Evolutionary conservation across 441 rosid species (phyloP).

Genomic region (Corymbia calophylla): DNA sequence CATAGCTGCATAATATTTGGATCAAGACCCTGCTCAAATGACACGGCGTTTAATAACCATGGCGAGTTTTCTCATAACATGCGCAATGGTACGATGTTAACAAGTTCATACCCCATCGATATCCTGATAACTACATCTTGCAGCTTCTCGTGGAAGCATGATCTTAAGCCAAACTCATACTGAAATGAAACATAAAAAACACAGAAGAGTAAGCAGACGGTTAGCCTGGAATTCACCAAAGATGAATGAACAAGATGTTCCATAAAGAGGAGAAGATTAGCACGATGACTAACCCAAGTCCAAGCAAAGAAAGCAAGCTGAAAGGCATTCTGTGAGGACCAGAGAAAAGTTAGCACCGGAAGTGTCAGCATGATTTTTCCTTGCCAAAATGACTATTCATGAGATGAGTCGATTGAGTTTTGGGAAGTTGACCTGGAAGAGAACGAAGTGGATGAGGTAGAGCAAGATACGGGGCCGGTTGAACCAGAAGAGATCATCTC

Average conservation of each 20-base stretch:
- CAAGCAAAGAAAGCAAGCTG: slow-evolving; percentile 7
- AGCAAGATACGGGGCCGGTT: not conserved
- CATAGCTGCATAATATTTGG: slow-evolving; percentile 1
- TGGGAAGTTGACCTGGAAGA: not conserved
- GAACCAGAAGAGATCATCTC: slow-evolving; percentile 7
- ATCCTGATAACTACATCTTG: not conserved
- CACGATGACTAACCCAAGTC: not conserved
- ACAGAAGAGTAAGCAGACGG: not conserved
- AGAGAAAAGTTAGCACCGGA: not conserved
- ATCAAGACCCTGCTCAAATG: not conserved
- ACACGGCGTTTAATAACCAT: not conserved
- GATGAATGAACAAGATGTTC: not conserved
- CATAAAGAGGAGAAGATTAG: not conserved
- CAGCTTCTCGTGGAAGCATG: not conserved
- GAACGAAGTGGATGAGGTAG: slow-evolving; percentile 7
- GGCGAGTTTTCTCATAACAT: not conserved
- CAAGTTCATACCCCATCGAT: slow-evolving; percentile 1
- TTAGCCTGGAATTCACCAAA: not conserved
- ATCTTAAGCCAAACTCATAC: not conserved
- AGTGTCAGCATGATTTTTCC: not conserved
- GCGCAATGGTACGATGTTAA: not conserved
- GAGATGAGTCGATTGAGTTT: not conserved
- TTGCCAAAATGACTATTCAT: not conserved
- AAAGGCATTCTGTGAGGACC: slow-evolving; percentile 4
- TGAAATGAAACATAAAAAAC: not conserved